Base-by-base conservation (phyloP, 441 rosid species). In the Geranium incanum region DNA sequence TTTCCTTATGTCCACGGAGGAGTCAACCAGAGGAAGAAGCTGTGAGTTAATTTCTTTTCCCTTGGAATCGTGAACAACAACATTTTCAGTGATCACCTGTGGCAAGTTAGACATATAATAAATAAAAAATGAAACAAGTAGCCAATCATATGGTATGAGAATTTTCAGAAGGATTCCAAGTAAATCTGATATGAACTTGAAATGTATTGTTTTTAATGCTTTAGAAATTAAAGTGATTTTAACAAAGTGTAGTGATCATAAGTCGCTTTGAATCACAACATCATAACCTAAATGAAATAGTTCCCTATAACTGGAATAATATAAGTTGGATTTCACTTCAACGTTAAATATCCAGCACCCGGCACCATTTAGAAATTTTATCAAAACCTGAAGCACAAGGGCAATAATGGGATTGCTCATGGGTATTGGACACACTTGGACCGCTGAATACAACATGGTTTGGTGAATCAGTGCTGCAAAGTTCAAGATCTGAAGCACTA, bases 41-140 rank as follows among this genome's bases (percentile, higher is more conserved):
- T 95, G 98, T 66, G 97, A 88, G 80, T 83, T 93, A 77, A 93
- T 82, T 84, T 89, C 89, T 79, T 81, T 85, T 73, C 98, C 98
- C 79, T 81, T 84, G 13, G 96, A 87, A 83, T 95, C 92, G 76
- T 71, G 88, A 69, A 95, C 97, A 21, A 78, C 71, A 67, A 89
- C 72, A 69, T 87, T 84, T 74, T 87, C 99, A 67, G 72, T 67
- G 67, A 80, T 72, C 74, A 95, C 92, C 99, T 95, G 81, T 77
- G 82, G 64, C 72, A 77, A 75, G 41, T 73, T 69, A 41, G 43
- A 59, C 15, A 57, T 16, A 71, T 66, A 12, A 69, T 68, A 5
- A 21, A 36, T 72, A 21, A 36, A 39, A 11, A 41, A 70, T 43
- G 45, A 39, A 52, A 38, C 8, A 62, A 38, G n/a, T 4, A 18